A percentile compares a stretch with the other conserved stretches of the same genome.
phyloP scores from a whole-genome alignment of 768 basidiomycete genomes.

The Suillus subalutaceus region DNA sequence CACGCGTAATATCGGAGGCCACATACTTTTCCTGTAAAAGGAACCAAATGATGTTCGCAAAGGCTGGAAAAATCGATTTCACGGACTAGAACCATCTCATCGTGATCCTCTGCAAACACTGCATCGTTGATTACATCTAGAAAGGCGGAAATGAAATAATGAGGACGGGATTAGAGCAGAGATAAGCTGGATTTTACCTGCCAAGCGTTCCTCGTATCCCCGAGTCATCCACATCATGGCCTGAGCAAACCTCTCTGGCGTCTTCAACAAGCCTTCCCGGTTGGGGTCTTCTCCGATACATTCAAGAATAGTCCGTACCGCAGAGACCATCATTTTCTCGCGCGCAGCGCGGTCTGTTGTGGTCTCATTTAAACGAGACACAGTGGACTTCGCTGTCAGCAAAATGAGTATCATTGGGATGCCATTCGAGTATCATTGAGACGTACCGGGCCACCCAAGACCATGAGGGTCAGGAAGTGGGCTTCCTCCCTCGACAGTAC shows the following conservation, averaged over 20 bases:
- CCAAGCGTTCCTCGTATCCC: constrained; percentile 94
- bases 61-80: constrained; percentile 97
- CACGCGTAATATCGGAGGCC: not conserved
- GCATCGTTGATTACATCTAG: constrained; percentile 98
- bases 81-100: constrained; percentile 98
- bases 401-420: constrained; percentile 15
- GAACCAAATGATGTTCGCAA: constrained; percentile 98
- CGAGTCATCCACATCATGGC: constrained; percentile 99
- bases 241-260: constrained; percentile 95
- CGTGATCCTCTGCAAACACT: constrained; percentile 97
- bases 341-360: constrained; percentile 70
- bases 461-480: constrained; percentile 63
- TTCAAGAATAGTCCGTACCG: constrained; percentile 91
- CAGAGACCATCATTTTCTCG: constrained; percentile 76
- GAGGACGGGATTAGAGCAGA: constrained; percentile 14
- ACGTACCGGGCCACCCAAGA: constrained; percentile 89
- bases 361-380: constrained; percentile 81
- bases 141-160: constrained; percentile 17
- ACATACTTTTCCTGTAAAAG: constrained; percentile 94
- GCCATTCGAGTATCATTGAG: constrained; percentile 13
- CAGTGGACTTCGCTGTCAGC: constrained; percentile 81
- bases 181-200: constrained; percentile 53
- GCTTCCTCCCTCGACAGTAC: constrained; percentile 28
- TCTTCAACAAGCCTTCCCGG: constrained; percentile 88
- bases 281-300: constrained; percentile 99